Conservation (phyloP, 768 basidiomycete species). For the Harrya chromipes region DNA sequence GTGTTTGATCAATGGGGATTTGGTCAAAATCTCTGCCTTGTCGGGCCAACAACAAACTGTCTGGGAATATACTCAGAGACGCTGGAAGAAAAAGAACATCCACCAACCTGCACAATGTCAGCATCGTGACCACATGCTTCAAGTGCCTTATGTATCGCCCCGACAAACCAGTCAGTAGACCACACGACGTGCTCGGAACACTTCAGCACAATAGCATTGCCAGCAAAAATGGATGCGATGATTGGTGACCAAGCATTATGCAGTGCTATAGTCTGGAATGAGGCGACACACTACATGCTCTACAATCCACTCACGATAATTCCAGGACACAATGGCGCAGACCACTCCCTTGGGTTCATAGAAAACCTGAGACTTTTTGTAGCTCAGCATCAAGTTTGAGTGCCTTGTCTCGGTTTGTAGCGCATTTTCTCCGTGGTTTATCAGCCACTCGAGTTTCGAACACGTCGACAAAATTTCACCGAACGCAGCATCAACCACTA, state of each 20-base stretch:
- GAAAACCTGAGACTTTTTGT: constrained; percentile 75
- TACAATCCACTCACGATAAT: constrained; percentile 64
- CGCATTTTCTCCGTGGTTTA: constrained; percentile 78
- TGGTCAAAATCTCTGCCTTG: constrained; percentile 78
- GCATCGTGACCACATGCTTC: constrained; percentile 76
- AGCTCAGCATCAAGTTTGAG: constrained; percentile 62
- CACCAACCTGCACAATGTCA: constrained; percentile 80
- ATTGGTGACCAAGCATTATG: constrained; percentile 96
- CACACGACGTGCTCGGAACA: constrained; percentile 92
- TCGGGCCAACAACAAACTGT: constrained; percentile 88
- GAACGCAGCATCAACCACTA: constrained; percentile 90
- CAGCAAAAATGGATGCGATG: constrained; percentile 84
- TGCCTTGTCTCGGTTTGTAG: constrained; percentile 71
- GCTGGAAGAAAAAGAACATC: not conserved
- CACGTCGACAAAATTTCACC: constrained; percentile 96
- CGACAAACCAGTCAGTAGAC: constrained; percentile 83
- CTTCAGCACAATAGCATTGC: constrained; percentile 87
- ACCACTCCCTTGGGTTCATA: constrained; percentile 94
- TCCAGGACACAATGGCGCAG: constrained; percentile 93
- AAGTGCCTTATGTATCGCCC: constrained; percentile 75
- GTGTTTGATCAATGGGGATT: constrained; percentile 78
- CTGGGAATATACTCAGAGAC: constrained; percentile 33
- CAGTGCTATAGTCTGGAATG: constrained; percentile 52
- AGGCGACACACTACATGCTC: not conserved
- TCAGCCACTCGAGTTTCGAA: constrained; percentile 90